phyloP scores from a whole-genome alignment of 139 green algal genomes.

The Coccomyxa sp. region DNA sequence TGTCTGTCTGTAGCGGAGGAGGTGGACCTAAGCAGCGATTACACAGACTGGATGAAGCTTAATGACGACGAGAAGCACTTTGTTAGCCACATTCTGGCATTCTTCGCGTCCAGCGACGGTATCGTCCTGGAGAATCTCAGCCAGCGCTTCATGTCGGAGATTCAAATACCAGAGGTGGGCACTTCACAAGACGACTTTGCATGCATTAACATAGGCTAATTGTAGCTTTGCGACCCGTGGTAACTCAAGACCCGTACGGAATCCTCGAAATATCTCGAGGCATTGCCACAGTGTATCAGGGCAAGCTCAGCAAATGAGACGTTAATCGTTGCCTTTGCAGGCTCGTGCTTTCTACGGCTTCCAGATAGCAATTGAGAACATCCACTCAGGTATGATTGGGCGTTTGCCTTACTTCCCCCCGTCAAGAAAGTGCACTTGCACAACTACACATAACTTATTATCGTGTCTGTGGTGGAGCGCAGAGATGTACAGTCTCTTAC shows the following conservation, averaged over 20 bases:
- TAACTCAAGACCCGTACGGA: too few species aligned
- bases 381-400: constrained; percentile 79
- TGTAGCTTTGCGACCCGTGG: too few species aligned
- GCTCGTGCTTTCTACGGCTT: constrained; percentile 98
- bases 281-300: too few species aligned
- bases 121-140: constrained; percentile 98
- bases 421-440: too few species aligned
- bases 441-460: too few species aligned
- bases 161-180: constrained; percentile 87
- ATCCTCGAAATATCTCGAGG: too few species aligned
- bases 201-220: too few species aligned
- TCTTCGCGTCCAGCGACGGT: constrained; percentile 95
- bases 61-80: constrained; percentile 91
- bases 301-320: too few species aligned
- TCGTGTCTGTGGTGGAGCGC: constrained; percentile 8
- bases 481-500: constrained; percentile 99
- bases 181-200: not conserved
- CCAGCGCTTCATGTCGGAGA: constrained; percentile 90
- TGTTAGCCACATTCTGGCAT: constrained; percentile 95
- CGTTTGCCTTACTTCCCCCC: too few species aligned
- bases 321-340: constrained; percentile 31
- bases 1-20: constrained; percentile 72
- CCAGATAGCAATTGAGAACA: constrained; percentile 99
- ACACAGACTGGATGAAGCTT: constrained; percentile 84
- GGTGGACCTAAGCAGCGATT: constrained; percentile 92